A percentile compares a stretch with the other conserved stretches of the same genome.
phyloP scores from a whole-genome alignment of 2,329 filamentous ascomycete species.

The Fonsecaea pedrosoi region DNA sequence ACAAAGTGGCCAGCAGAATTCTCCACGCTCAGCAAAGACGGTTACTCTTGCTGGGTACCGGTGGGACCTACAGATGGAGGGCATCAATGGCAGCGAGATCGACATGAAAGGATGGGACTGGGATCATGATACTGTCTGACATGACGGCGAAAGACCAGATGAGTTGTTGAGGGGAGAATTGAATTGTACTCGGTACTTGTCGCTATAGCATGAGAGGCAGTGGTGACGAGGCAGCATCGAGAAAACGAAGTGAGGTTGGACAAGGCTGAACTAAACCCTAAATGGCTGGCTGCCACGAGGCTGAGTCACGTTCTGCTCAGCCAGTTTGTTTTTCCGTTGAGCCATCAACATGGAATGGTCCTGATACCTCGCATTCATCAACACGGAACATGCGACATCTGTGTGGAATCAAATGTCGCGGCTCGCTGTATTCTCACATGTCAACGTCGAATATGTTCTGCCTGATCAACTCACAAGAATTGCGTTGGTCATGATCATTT shows the following conservation, averaged over 20 bases:
- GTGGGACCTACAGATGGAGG: conserved; percentile 4
- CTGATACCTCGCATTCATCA: neutral
- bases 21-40: neutral
- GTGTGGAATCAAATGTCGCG: neutral
- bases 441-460: neutral
- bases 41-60: neutral
- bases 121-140: neutral
- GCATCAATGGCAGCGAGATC: conserved; percentile 18
- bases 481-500: neutral
- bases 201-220: neutral
- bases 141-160: neutral
- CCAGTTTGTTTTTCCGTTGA: neutral
- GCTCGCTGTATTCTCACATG: neutral
- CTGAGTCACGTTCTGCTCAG: neutral
- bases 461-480: too few species aligned
- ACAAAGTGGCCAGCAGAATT: neutral
- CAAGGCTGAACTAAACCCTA: neutral
- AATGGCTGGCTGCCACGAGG: neutral
- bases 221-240: too few species aligned
- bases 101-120: conserved; percentile 12
- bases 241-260: neutral
- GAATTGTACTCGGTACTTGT: neutral
- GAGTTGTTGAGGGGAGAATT: neutral
- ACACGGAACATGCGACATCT: neutral
- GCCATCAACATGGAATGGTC: neutral